phyloP scores from a whole-genome alignment of 768 basidiomycete genomes.

The Kwoniella shandongensis region DNA sequence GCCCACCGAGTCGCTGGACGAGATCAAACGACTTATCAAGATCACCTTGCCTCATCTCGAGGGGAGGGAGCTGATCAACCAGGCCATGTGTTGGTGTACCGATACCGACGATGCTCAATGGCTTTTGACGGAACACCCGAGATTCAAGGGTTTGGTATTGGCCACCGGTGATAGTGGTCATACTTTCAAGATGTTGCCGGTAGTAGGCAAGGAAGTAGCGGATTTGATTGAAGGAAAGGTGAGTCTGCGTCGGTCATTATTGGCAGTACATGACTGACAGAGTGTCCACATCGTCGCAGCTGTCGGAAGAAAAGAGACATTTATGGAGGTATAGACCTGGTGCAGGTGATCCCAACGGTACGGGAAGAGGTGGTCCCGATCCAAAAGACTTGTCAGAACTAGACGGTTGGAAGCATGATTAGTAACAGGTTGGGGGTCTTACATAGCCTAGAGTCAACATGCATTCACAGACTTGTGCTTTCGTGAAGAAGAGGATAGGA shows the following conservation, averaged over 20 bases:
- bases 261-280: neutral
- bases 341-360: slow-evolving; percentile 12
- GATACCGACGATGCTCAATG: slow-evolving; percentile 46
- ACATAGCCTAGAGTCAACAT: too few relatives aligned
- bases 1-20: slow-evolving; percentile 33
- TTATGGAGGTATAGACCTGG: slow-evolving; percentile 28
- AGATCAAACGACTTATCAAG: slow-evolving; percentile 36
- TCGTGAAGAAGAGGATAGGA: too few relatives aligned
- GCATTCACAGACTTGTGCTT: too few relatives aligned
- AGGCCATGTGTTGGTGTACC: slow-evolving; percentile 48
- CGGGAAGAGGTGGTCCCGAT: slow-evolving; percentile 20
- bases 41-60: slow-evolving; percentile 39
- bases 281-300: slow-evolving; percentile 8
- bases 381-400: slow-evolving; percentile 34
- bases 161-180: slow-evolving; percentile 46
- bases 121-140: slow-evolving; percentile 46
- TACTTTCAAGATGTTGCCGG: slow-evolving; percentile 45
- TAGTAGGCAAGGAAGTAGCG: slow-evolving; percentile 38
- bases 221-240: slow-evolving; percentile 49
- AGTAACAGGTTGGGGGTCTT: slow-evolving; percentile 59
- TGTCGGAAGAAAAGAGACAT: slow-evolving; percentile 20
- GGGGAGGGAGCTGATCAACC: slow-evolving; percentile 23
- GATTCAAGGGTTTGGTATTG: slow-evolving; percentile 32
- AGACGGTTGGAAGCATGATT: slow-evolving; percentile 32
- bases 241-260: slow-evolving; percentile 1